Conservation (phyloP, 495 filamentous ascomycete species). For the Trichoderma virens region DNA sequence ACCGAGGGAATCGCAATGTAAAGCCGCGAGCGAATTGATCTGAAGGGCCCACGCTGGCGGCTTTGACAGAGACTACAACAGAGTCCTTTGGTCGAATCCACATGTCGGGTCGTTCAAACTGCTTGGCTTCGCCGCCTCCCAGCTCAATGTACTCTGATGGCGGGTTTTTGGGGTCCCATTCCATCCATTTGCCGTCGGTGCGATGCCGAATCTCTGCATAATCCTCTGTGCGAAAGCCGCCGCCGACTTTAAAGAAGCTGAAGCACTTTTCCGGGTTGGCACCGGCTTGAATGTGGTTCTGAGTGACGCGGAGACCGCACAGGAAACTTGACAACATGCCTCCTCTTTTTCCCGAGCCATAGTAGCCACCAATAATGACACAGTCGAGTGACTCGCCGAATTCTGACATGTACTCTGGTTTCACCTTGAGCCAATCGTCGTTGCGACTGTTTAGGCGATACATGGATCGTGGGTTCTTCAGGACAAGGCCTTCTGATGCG, state of each 20-base stretch:
- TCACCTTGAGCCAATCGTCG: constrained; percentile 98
- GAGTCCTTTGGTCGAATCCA: constrained; percentile 92
- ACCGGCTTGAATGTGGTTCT: constrained; percentile 49
- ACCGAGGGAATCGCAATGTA: constrained; percentile 88
- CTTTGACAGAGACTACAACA: constrained; percentile 81
- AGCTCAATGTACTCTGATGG: constrained; percentile 76
- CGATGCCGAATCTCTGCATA: constrained; percentile 73
- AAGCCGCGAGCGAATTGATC: constrained; percentile 69
- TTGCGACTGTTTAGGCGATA: constrained; percentile 88
- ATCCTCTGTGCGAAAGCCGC: constrained; percentile 80
- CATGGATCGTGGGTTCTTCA: constrained; percentile 85
- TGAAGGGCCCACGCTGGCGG: constrained; percentile 65
- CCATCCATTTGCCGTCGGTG: constrained; percentile 85
- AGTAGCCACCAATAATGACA: constrained; percentile 87
- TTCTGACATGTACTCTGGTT: constrained; percentile 97
- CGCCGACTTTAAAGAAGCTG: constrained; percentile 94
- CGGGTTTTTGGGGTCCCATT: constrained; percentile 74
- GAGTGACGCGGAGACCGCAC: constrained; percentile 73
- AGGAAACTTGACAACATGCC: constrained; percentile 78
- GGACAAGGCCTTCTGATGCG: constrained; percentile 81
- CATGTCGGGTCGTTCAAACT: constrained; percentile 76
- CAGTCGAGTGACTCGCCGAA: constrained; percentile 92
- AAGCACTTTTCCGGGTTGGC: constrained; percentile 66
- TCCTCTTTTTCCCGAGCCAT: constrained; percentile 76
- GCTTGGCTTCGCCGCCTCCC: constrained; percentile 59